Conservation (phyloP, 2,329 filamentous ascomycete species). For the Xylariomycetidae sp. region DNA sequence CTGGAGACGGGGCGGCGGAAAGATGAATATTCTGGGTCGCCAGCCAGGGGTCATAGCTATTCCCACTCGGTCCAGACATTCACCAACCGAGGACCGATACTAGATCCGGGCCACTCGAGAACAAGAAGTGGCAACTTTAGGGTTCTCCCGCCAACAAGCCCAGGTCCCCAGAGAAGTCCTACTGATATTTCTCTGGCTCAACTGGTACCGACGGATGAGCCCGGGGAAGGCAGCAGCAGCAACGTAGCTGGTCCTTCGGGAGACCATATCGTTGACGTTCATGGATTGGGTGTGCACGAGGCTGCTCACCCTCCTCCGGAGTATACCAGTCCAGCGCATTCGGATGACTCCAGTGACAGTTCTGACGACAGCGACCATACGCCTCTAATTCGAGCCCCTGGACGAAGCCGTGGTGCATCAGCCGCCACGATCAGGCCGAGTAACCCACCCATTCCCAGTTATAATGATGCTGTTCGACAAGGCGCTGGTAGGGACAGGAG, state of each 20-base stretch:
- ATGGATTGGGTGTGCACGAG: constrained; percentile 48
- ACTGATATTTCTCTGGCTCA: constrained; percentile 95
- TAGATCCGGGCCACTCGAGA: constrained; percentile 63
- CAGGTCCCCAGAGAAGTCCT: constrained; percentile 82
- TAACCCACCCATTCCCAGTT: constrained; percentile 72
- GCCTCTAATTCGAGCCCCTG: constrained; percentile 43
- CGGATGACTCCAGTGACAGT: constrained; percentile 50
- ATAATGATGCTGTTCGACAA: constrained; percentile 67
- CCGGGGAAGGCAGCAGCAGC: constrained; percentile 61
- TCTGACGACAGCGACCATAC: constrained; percentile 54
- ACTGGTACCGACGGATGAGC: constrained; percentile 65
- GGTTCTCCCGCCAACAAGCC: constrained; percentile 72
- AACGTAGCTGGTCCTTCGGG: constrained; percentile 28
- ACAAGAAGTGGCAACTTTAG: constrained; percentile 76
- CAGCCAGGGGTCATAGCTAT: constrained; percentile 39
- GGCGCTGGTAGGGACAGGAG: constrained; percentile 44
- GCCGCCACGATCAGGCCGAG: constrained; percentile 34
- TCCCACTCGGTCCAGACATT: constrained; percentile 42
- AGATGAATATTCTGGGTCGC: constrained; percentile 44
- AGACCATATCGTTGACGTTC: constrained; percentile 31
- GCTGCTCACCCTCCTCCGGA: constrained; percentile 63
- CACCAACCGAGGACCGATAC: constrained; percentile 31
- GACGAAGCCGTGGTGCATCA: constrained; percentile 48
- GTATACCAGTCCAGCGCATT: constrained; percentile 62
- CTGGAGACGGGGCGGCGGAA: constrained; percentile 75